Conservation (phyloP, 2,329 filamentous ascomycete species). For the Cercospora sp. region DNA sequence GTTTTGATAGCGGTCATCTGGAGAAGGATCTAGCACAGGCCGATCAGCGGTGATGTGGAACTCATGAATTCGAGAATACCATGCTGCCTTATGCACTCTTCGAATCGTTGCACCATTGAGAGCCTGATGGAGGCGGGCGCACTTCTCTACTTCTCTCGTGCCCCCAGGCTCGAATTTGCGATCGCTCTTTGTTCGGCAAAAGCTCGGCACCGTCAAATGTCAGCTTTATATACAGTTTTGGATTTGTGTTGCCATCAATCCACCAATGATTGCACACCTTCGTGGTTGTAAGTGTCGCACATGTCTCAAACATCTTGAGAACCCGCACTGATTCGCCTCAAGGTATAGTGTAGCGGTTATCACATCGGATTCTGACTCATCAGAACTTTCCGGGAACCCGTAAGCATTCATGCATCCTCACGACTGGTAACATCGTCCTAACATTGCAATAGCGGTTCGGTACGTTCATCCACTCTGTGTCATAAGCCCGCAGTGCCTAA, state of each 20-base stretch:
- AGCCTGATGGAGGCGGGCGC: too few species aligned
- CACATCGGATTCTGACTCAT: conserved; percentile 5
- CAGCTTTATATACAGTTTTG: not conserved
- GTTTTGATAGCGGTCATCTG: too few species aligned
- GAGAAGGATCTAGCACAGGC: too few species aligned
- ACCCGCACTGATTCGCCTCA: not conserved
- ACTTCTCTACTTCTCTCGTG: too few species aligned
- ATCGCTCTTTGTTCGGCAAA: not conserved
- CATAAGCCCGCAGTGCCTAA: not conserved
- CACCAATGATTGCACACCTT: not conserved
- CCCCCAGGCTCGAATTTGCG: too few species aligned
- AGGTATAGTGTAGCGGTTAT: conserved; percentile 4
- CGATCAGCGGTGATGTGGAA: too few species aligned
- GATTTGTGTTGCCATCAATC: not conserved
- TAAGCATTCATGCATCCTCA: not conserved
- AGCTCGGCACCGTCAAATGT: not conserved
- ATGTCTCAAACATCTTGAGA: not conserved
- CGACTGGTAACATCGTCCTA: not conserved
- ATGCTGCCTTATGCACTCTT: too few species aligned
- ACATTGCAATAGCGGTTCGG: not conserved
- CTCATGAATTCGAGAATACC: too few species aligned
- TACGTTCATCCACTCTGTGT: not conserved
- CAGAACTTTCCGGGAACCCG: conserved; percentile 1
- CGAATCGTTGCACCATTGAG: too few species aligned
- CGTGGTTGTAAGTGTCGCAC: not conserved